phyloP scores from a whole-genome alignment of 331 rosid species.

The Rhamnella rubrinervis region DNA sequence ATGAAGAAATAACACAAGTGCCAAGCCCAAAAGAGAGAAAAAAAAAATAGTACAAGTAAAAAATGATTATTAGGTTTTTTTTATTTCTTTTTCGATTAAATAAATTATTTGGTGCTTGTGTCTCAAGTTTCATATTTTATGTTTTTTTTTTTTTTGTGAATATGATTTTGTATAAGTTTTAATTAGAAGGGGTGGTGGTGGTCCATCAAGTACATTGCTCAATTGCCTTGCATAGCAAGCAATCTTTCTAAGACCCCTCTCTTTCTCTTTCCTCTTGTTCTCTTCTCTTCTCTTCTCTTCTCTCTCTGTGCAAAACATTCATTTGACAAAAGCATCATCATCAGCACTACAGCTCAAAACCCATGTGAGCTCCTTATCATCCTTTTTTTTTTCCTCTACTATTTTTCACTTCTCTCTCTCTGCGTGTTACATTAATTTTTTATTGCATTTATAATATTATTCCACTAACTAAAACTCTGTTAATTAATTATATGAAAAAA shows the following conservation, averaged over 20 bases:
- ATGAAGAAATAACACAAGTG: constrained; percentile 29
- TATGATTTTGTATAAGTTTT: constrained; percentile 33
- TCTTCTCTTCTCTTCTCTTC: constrained; percentile 26
- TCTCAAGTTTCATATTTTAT: constrained; percentile 38
- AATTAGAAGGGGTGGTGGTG: constrained; percentile 76
- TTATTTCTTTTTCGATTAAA: constrained; percentile 16
- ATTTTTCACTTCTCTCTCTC: background rate
- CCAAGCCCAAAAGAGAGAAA: no score
- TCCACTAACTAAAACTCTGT: no score
- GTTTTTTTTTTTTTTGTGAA: constrained; percentile 4
- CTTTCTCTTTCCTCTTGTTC: constrained; percentile 33
- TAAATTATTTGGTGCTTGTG: constrained; percentile 39
- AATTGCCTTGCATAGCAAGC: constrained; percentile 92
- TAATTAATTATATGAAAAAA: constrained; percentile 2
- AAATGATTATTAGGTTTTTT: no score
- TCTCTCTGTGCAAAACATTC: constrained; percentile 61
- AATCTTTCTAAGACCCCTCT: constrained; percentile 35
- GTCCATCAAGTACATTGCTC: constrained; percentile 81
- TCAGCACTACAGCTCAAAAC: constrained; percentile 77
- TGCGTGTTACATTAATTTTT: no score
- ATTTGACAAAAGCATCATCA: constrained; percentile 81
- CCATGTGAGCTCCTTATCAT: constrained; percentile 63
- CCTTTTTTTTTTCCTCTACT: background rate
- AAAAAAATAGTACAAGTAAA: no score
- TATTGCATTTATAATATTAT: no score